These are phyloP conservation scores for Cunninghamia lanceolata DNA, from an alignment of 75 land plant species.

Conservation along the genomic window DNA sequence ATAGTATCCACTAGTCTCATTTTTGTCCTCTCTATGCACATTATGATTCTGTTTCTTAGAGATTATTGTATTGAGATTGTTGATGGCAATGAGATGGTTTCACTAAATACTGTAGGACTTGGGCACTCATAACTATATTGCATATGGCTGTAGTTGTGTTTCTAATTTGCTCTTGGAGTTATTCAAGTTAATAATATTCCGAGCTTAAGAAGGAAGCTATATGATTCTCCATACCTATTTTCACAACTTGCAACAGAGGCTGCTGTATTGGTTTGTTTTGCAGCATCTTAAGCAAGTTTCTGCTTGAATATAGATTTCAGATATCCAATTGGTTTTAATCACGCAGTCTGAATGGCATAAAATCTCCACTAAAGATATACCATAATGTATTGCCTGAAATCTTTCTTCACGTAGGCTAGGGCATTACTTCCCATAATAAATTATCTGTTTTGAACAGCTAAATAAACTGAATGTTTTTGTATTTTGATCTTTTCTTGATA, in stretches of 20 bases:
- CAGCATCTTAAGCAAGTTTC: background rate
- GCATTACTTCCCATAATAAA: background rate
- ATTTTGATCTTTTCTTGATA: background rate
- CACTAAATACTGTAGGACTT: background rate
- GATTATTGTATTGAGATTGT: background rate
- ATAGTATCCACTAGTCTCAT: background rate
- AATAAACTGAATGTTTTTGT: background rate
- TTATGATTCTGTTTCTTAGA: background rate
- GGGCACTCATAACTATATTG: background rate
- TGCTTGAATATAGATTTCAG: background rate
- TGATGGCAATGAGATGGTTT: background rate
- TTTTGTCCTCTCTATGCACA: background rate
- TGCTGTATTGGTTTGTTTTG: background rate
- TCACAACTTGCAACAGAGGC: background rate
- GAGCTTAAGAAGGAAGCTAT: background rate
- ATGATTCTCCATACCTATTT: background rate
- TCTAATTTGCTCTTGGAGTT: background rate
- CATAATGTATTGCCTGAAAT: background rate
- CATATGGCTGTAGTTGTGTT: background rate
- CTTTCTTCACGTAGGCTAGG: background rate
- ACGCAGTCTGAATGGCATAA: background rate
- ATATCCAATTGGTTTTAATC: background rate
- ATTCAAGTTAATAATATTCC: background rate
- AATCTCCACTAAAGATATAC: background rate
- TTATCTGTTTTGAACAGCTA: background rate